These are phyloP conservation scores for Colletotrichum sp. DNA, from an alignment of 2,329 filamentous ascomycete genomes.

Conservation along the genomic window DNA sequence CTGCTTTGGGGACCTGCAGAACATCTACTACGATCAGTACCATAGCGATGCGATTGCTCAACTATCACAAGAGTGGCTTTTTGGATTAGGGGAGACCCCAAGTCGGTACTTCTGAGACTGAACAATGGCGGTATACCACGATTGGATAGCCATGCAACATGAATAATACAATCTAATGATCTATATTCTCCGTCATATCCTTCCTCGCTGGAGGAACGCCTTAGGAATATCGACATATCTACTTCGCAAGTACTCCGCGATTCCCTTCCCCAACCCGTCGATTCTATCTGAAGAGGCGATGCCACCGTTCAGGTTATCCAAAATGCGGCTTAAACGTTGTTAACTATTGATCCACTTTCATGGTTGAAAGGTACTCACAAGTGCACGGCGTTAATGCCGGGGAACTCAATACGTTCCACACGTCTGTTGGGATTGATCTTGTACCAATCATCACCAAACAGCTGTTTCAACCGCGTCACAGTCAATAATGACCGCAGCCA, in stretches of 20 bases:
- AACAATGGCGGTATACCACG: accelerated
- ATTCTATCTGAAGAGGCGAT: conserved; percentile 21
- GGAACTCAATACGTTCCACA: conserved; percentile 13
- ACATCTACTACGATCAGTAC: conserved; percentile 26
- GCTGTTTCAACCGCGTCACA: conserved; percentile 16
- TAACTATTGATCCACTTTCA: accelerated
- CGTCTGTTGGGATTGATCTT: neutral
- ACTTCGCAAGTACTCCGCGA: conserved; percentile 39
- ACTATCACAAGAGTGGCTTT: conserved; percentile 27
- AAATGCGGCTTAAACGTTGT: conserved; percentile 4
- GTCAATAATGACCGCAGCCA: conserved; percentile 44
- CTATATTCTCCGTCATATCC: neutral
- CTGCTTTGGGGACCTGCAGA: conserved; percentile 36
- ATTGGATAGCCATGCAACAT: neutral
- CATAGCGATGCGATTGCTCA: conserved; percentile 27
- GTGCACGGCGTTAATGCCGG: conserved; percentile 14
- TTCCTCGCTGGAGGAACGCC: conserved; percentile 36
- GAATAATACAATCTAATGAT: neutral
- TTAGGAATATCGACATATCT: conserved; percentile 38
- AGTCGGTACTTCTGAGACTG: neutral
- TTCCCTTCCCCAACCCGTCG: conserved; percentile 41
- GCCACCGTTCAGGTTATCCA: conserved; percentile 19
- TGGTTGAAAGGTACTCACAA: neutral
- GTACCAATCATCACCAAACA: conserved; percentile 29
- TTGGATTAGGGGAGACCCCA: conserved; percentile 18